Conservation (phyloP, 257 asterid species). For the Haberlea rhodopensis region DNA sequence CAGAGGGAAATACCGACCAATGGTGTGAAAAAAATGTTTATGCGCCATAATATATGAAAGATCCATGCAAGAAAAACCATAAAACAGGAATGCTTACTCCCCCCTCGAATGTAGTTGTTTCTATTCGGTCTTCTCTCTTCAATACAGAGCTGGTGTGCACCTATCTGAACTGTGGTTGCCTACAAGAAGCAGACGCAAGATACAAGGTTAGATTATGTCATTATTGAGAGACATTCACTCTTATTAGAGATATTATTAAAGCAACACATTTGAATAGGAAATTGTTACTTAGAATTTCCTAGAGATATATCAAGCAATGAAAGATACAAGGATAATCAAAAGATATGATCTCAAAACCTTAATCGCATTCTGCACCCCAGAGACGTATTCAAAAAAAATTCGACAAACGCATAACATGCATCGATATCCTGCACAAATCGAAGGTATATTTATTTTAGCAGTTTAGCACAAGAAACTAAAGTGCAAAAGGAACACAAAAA, state of each 20-base stretch:
- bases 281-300: slow-evolving; percentile 1
- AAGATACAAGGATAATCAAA: neutral
- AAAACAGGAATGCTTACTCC: slow-evolving; percentile 56
- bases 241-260: no score
- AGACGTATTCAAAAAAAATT: slow-evolving; percentile 79
- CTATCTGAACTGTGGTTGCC: slow-evolving; percentile 82
- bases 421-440: slow-evolving; percentile 74
- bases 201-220: neutral
- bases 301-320: neutral
- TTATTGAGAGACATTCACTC: neutral
- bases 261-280: neutral
- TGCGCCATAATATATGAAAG: slow-evolving; percentile 2
- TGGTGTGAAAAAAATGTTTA: neutral
- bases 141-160: slow-evolving; percentile 70
- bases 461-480: slow-evolving; percentile 1
- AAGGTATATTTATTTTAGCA: slow-evolving; percentile 15
- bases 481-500: slow-evolving; percentile 20
- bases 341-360: slow-evolving; percentile 50
- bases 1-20: neutral
- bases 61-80: neutral
- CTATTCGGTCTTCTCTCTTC: slow-evolving; percentile 97
- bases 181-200: slow-evolving; percentile 33
- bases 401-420: slow-evolving; percentile 94
- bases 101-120: slow-evolving; percentile 58
- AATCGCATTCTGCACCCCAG: slow-evolving; percentile 94